Evolutionary conservation across 148 eudicot species (phyloP).

Genomic region (Euryodendron excelsum): DNA sequence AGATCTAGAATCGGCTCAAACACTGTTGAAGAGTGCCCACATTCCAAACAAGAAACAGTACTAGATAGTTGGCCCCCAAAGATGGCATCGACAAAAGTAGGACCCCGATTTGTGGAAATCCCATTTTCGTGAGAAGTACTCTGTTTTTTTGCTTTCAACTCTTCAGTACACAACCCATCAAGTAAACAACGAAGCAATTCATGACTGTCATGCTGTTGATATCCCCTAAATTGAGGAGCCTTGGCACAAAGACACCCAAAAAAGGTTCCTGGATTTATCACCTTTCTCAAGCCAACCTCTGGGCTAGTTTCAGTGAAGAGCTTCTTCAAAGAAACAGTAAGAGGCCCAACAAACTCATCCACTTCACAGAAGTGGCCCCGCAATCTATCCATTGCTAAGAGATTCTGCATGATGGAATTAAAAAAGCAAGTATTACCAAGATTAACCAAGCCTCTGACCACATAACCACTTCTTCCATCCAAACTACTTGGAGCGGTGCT

Average conservation of each 20-base stretch:
- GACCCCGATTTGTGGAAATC: constrained; percentile 21
- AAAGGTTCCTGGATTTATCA: no score
- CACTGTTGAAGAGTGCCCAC: constrained; percentile 75
- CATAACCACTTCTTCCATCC: constrained; percentile 41
- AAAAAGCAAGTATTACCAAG: constrained; percentile 94
- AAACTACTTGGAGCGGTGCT: constrained; percentile 16
- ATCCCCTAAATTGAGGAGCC: constrained; percentile 92
- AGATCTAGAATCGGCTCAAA: constrained; percentile 86
- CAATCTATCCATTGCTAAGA: constrained; percentile 59
- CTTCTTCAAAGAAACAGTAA: constrained; percentile 63
- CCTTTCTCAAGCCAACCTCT: constrained; percentile 12
- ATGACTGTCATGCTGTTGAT: constrained; percentile 93
- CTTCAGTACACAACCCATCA: constrained; percentile 76
- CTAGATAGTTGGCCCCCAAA: constrained; percentile 84
- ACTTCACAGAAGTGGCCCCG: constrained; percentile 47
- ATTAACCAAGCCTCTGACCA: constrained; percentile 67
- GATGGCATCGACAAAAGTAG: constrained; percentile 65
- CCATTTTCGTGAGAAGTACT: constrained; percentile 28
- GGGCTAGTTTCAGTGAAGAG: constrained; percentile 50
- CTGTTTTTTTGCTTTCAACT: constrained; percentile 39
- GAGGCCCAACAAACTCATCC: constrained; percentile 66
- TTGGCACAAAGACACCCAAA: constrained; percentile 57
- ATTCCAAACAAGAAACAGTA: constrained; percentile 73
- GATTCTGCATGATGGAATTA: constrained; percentile 83
- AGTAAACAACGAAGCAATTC: constrained; percentile 89